Percentiles rank a stretch among this genome's conserved stretches.
Conservation (phyloP, 164 flowering plant genomes). For the Kalanchoe fedtschenkoi region DNA sequence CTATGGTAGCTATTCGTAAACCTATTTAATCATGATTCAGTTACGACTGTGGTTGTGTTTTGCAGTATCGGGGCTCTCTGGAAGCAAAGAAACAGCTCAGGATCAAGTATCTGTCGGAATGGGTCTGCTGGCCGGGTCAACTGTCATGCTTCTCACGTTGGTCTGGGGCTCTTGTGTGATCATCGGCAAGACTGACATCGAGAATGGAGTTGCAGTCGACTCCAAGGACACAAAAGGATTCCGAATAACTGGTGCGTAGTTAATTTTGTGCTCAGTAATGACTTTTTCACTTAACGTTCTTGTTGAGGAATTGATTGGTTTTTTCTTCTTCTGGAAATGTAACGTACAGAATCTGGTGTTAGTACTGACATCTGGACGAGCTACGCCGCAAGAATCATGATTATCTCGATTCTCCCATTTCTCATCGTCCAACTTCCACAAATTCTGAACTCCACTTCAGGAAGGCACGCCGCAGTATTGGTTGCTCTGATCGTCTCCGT, state of each 20-base stretch:
- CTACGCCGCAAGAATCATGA: conserved; percentile 81
- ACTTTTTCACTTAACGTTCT: too few species aligned
- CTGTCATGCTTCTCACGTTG: conserved; percentile 81
- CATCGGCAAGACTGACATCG: conserved; percentile 74
- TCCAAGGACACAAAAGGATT: conserved; percentile 22
- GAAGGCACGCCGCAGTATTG: conserved; percentile 55
- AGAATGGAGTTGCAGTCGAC: conserved; percentile 40
- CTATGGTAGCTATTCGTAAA: too few species aligned
- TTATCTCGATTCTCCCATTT: conserved; percentile 79
- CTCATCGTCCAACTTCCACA: conserved; percentile 72
- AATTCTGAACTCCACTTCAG: conserved; percentile 41
- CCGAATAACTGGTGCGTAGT: conserved; percentile 40
- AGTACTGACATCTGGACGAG: conserved; percentile 72
- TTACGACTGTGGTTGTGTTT: neutral
- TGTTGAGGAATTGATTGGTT: too few species aligned
- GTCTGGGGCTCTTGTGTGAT: conserved; percentile 87
- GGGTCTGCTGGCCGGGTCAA: conserved; percentile 95
- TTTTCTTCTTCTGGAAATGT: neutral
- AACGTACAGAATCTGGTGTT: conserved; percentile 57
- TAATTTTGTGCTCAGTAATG: too few species aligned
- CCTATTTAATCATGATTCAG: too few species aligned
- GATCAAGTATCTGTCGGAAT: conserved; percentile 89
- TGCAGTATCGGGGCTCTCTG: conserved; percentile 87
- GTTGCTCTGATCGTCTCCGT: conserved; percentile 54
- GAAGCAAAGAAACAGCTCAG: conserved; percentile 67